A percentile compares a stretch with the other conserved stretches of the same genome.
These are phyloP conservation scores for Trichocladium uniseriatum DNA, from an alignment of 495 filamentous ascomycete species.

Conservation along the genomic window DNA sequence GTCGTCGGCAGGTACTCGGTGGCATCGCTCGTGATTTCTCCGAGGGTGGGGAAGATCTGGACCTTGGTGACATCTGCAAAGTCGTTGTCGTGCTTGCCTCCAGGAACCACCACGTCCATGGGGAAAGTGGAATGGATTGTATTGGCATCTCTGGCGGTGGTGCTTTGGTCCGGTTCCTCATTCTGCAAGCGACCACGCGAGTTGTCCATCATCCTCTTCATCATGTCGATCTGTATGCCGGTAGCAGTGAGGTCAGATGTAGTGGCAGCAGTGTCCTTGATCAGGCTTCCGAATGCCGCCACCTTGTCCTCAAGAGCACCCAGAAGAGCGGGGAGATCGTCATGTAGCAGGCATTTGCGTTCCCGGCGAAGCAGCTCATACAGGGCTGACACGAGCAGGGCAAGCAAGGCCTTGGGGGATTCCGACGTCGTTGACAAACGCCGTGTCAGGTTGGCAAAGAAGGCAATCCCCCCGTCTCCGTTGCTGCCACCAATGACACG, in stretches of 20 bases:
- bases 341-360: constrained; percentile 5
- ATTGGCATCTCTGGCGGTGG: no score
- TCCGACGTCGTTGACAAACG: not conserved
- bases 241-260: not conserved
- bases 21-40: constrained; percentile 47
- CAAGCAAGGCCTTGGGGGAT: not conserved
- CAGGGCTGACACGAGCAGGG: not conserved
- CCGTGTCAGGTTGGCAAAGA: not conserved
- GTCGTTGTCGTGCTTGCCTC: constrained; percentile 12
- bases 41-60: constrained; percentile 51
- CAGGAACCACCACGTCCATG: not conserved
- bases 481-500: constrained; percentile 3
- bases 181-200: not conserved
- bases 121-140: constrained; percentile 9
- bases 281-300: not conserved
- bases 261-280: not conserved
- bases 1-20: constrained; percentile 52
- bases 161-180: not conserved
- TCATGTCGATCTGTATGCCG: not conserved
- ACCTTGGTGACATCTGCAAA: constrained; percentile 34
- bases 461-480: constrained; percentile 2
- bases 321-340: not conserved
- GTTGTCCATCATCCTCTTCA: not conserved
- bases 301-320: not conserved
- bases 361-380: constrained; percentile 7